phyloP scores from a whole-genome alignment of 129 eudicot species.

The Centella asiatica region DNA sequence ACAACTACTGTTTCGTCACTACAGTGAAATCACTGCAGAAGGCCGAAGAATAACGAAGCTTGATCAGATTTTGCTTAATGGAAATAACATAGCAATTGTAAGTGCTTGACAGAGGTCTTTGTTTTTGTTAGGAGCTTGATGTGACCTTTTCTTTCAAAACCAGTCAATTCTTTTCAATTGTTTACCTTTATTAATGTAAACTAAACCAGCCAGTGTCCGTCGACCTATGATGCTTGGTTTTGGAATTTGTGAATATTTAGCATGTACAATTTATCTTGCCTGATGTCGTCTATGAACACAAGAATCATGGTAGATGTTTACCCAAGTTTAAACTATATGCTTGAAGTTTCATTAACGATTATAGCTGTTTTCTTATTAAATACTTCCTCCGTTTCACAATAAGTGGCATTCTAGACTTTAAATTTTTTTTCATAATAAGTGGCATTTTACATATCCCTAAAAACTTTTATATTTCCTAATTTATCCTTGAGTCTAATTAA shows the following conservation, averaged over 20 bases:
- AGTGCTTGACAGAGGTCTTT: slow-evolving; percentile 14
- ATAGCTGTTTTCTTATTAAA: not conserved
- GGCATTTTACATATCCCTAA: no score
- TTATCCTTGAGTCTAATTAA: no score
- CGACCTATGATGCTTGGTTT: not conserved
- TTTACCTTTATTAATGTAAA: not conserved
- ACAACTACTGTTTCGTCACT: not conserved
- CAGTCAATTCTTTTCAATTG: not conserved
- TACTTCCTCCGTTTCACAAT: no score
- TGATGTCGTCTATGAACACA: no score
- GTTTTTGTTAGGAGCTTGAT: not conserved
- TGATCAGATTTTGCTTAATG: slow-evolving; percentile 81
- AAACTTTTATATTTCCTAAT: no score
- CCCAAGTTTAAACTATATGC: no score
- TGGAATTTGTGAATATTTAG: not conserved
- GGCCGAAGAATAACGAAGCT: slow-evolving; percentile 83
- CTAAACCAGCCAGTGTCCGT: not conserved
- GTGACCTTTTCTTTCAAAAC: not conserved
- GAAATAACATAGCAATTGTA: slow-evolving; percentile 89
- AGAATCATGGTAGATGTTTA: no score
- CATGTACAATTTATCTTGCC: not conserved
- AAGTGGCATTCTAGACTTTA: no score
- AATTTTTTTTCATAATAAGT: no score
- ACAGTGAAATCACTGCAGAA: slow-evolving; percentile 85
- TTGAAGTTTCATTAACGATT: not conserved